Base-by-base conservation (phyloP, 352 stramenopile species). In the Phytophthora sp. region DNA sequence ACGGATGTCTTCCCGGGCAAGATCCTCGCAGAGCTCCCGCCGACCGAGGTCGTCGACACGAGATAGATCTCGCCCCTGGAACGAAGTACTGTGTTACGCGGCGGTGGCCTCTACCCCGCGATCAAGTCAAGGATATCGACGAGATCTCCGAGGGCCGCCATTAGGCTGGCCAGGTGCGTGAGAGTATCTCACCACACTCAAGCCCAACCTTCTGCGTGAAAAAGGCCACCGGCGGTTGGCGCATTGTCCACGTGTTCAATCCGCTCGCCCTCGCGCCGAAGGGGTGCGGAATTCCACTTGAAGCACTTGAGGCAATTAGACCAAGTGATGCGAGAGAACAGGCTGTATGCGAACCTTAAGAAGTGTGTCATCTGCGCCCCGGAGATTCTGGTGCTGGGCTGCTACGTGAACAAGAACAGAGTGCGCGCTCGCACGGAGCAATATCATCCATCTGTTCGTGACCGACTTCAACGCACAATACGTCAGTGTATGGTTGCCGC, bases 361-460 rank as follows among this genome's bases (percentile, higher is more conserved):
- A n/a, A n/a, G n/a, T 6, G 35, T 20, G 51, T 77, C 7, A 55
- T 52, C 13, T 7, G 47, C 57, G 1, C 44, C 61, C 20, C 49
- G 21, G 4, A 50, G 35, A 42, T 42, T 15, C 2, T 15, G 35
- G 35, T 42, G n/a, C 11, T 42, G n/a, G n/a, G 35, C 11, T 42
- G 35, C 35, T 42, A 42, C 11, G 35, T 42, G 31, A n/a, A n/a
- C n/a, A n/a, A n/a, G n/a, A n/a, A n/a, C n/a, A n/a, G n/a, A n/a
- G n/a, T n/a, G n/a, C n/a, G n/a, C n/a, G n/a, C n/a, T n/a, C n/a
- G n/a, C n/a, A n/a, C n/a, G n/a, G n/a, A n/a, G n/a, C n/a, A n/a
- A n/a, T n/a, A n/a, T n/a, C n/a, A n/a, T 38, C 31, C 7, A 38
- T 38, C 31, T 15, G 62, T n/a, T 75, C 64, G 15, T 67, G 30